Evolutionary conservation across 768 basidiomycete genomes (phyloP).

Genomic region (Lactifluus subvellereus): DNA sequence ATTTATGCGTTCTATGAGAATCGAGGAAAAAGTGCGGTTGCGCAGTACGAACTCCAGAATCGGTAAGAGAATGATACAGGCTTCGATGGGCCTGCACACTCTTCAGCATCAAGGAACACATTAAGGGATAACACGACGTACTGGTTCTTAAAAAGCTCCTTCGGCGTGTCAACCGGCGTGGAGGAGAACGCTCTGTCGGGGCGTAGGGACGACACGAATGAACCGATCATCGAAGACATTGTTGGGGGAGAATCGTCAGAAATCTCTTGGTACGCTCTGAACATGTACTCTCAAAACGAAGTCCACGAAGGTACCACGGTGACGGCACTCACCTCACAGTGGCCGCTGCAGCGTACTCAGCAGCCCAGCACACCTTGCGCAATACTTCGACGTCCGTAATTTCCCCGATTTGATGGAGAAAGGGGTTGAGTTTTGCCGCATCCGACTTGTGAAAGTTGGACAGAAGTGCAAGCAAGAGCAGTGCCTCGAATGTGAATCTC

Average conservation of each 20-base stretch:
- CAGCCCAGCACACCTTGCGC: constrained; percentile 52
- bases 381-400: constrained; percentile 46
- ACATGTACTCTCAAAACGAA: background rate
- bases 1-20: constrained; percentile 39
- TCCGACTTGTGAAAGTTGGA: constrained; percentile 71
- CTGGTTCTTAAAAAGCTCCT: constrained; percentile 55
- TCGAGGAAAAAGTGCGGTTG: constrained; percentile 45
- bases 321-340: constrained; percentile 42
- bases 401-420: constrained; percentile 47
- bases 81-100: constrained; percentile 52
- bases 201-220: constrained; percentile 46
- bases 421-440: constrained; percentile 62
- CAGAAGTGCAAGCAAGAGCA: constrained; percentile 53
- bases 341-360: constrained; percentile 45
- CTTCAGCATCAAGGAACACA: background rate
- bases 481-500: constrained; percentile 53
- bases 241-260: constrained; percentile 48
- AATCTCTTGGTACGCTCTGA: constrained; percentile 53
- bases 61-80: constrained; percentile 51
- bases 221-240: constrained; percentile 45
- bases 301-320: background rate
- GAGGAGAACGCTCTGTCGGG: constrained; percentile 49
- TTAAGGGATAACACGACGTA: constrained; percentile 26
- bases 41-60: constrained; percentile 54
- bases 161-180: constrained; percentile 41